These are phyloP conservation scores for Hibiscus syriacus DNA, from an alignment of 345 rosid species.

Conservation along the genomic window DNA sequence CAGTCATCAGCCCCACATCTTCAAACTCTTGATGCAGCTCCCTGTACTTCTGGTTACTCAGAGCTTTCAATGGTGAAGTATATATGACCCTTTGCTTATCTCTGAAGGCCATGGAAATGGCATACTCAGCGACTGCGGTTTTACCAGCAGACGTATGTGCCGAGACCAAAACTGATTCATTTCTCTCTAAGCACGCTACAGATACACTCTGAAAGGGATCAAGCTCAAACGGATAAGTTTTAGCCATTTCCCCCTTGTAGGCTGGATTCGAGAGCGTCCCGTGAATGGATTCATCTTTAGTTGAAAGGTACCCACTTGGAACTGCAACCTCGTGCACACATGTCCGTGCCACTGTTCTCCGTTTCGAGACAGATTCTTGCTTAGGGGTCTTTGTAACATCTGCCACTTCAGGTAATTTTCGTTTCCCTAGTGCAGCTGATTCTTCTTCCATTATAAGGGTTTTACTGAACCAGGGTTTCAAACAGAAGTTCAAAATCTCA, in stretches of 20 bases:
- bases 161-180: constrained; percentile 90
- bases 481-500: not conserved
- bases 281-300: constrained; percentile 44
- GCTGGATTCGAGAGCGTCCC: constrained; percentile 74
- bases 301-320: constrained; percentile 51
- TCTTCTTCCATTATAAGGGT: constrained; percentile 30
- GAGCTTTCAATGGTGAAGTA: constrained; percentile 92
- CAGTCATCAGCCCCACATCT: constrained; percentile 99
- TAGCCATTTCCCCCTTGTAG: constrained; percentile 75
- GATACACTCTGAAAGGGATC: constrained; percentile 91
- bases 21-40: constrained; percentile 87
- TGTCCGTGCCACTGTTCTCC: constrained; percentile 43
- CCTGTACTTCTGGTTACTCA: constrained; percentile 97
- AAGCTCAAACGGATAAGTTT: constrained; percentile 62
- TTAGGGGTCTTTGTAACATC: constrained; percentile 23
- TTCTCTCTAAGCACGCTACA: constrained; percentile 80
- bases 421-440: constrained; percentile 32
- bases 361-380: constrained; percentile 40
- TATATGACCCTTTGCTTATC: constrained; percentile 93
- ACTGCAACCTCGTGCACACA: constrained; percentile 97
- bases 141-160: constrained; percentile 98
- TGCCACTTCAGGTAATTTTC: constrained; percentile 38
- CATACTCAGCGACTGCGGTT: constrained; percentile 99
- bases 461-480: not conserved
- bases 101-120: constrained; percentile 93